These are phyloP conservation scores for Paramecium tetraurelia DNA, from an alignment of 73 alveolate genomes.

Conservation along the genomic window DNA sequence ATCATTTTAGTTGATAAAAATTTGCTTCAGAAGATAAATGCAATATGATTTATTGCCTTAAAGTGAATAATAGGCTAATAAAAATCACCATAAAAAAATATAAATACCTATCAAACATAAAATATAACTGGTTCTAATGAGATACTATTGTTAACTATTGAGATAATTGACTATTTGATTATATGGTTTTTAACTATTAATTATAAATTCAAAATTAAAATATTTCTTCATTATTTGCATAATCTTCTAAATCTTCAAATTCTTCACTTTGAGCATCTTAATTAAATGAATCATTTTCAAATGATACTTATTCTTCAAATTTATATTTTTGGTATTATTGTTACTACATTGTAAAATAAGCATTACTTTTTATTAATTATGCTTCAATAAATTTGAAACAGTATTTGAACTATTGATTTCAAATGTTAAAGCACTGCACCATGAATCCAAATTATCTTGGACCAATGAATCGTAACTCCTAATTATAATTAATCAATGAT, in stretches of 20 bases:
- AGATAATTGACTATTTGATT: not conserved
- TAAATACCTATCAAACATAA: not conserved
- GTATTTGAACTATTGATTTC: not conserved
- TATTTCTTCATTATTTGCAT: not conserved
- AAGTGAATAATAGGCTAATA: not conserved
- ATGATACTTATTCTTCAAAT: not conserved
- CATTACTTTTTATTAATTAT: not conserved
- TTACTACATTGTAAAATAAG: not conserved
- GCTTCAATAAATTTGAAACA: not conserved
- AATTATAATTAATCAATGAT: conserved; percentile 49
- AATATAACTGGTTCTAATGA: not conserved
- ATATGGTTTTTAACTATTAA: not conserved
- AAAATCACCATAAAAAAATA: not conserved
- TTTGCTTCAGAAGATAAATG: not conserved
- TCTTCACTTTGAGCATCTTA: conserved; percentile 33
- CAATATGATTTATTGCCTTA: not conserved
- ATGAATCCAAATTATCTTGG: conserved; percentile 80
- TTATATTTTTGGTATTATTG: not conserved
- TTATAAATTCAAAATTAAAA: not conserved
- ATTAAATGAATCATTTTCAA: conserved; percentile 16
- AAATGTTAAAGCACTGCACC: conserved; percentile 83
- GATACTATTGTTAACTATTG: not conserved
- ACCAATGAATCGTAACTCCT: conserved; percentile 66
- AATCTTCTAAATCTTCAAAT: not conserved
- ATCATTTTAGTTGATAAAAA: not conserved